Evolutionary conservation across 805 yeast genomes (phyloP).

Genomic region (Kazachstania kunashirensis): DNA sequence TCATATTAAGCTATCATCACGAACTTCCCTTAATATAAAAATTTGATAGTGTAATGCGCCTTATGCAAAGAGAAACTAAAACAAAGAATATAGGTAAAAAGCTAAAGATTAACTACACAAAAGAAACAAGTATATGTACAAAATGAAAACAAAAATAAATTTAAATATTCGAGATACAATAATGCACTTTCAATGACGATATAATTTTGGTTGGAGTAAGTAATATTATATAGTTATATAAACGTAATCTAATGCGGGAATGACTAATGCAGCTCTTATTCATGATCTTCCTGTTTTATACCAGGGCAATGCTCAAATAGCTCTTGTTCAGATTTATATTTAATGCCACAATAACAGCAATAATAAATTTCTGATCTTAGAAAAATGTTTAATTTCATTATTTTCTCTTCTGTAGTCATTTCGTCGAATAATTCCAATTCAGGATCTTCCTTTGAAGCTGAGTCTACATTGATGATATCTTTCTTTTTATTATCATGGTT

Average conservation of each 20-base stretch:
- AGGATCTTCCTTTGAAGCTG: constrained; percentile 11
- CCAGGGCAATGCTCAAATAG: constrained; percentile 43
- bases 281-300: constrained; percentile 35
- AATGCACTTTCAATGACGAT: too few relatives aligned
- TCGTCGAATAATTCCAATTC: constrained; percentile 29
- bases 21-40: too few relatives aligned
- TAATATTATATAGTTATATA: background rate
- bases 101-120: too few relatives aligned
- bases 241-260: background rate
- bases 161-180: too few relatives aligned
- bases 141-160: background rate
- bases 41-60: too few relatives aligned
- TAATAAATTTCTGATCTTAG: constrained; percentile 34
- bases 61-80: too few relatives aligned
- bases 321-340: constrained; percentile 32
- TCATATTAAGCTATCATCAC: too few relatives aligned
- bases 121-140: too few relatives aligned
- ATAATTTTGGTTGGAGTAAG: background rate
- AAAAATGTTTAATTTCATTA: constrained; percentile 31
- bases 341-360: constrained; percentile 44
- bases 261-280: constrained; percentile 7
- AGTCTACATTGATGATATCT: background rate
- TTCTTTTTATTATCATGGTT: constrained; percentile 2
- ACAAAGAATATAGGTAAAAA: too few relatives aligned
- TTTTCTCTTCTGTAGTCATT: constrained; percentile 21